Conservation (phyloP, 495 filamentous ascomycete genomes). For the Friedmanniomyces simplex region DNA sequence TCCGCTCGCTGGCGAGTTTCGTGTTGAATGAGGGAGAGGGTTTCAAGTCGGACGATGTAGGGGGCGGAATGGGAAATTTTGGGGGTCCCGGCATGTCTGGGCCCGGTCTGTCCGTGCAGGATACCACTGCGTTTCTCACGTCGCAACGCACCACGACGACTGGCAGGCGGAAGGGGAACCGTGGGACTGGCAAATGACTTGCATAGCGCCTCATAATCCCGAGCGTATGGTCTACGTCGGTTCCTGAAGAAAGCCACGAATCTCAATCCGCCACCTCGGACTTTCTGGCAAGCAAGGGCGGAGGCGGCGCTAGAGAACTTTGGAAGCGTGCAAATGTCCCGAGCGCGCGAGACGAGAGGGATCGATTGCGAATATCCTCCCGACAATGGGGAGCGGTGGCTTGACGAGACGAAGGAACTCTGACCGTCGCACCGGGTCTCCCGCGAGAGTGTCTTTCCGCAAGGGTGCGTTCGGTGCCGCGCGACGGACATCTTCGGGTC, state of each 20-base stretch:
- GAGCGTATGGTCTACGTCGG: not conserved
- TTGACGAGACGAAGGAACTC: not conserved
- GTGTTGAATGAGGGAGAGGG: conserved; percentile 33
- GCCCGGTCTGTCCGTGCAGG: not conserved
- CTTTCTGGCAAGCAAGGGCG: not conserved
- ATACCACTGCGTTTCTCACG: not conserved
- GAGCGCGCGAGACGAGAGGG: not conserved
- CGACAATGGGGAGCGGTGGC: not conserved
- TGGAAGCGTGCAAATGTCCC: not conserved
- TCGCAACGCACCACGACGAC: not conserved
- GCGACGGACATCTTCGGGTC: conserved; percentile 2
- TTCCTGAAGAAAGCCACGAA: not conserved
- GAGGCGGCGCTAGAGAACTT: not conserved
- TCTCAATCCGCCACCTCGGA: not conserved
- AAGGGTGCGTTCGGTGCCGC: not conserved
- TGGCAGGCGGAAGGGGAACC: conserved; percentile 15
- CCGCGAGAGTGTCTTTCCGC: not conserved
- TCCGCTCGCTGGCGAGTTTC: conserved; percentile 39
- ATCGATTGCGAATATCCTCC: not conserved
- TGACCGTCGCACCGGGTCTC: conserved; percentile 5
- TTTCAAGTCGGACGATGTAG: too few species aligned
- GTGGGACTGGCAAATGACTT: conserved; percentile 14
- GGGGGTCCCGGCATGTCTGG: not conserved
- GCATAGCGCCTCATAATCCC: conserved; percentile 1
- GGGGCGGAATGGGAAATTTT: too few species aligned